Evolutionary conservation across 495 filamentous ascomycete species (phyloP).

Genomic region (Aeminium ludgeri): DNA sequence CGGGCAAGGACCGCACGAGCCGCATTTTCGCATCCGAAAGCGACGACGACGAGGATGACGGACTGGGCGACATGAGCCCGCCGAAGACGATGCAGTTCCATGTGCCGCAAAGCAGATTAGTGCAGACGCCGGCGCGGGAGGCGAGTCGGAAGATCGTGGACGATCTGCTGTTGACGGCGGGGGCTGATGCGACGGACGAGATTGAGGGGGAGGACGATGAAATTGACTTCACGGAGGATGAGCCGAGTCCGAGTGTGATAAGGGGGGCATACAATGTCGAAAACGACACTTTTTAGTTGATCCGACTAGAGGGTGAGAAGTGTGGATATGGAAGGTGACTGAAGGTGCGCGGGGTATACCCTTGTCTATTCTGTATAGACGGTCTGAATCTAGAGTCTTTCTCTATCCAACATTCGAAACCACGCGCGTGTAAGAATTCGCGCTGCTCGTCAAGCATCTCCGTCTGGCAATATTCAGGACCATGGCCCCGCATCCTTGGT

Average conservation of each 20-base stretch:
- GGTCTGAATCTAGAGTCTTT: too few relatives aligned
- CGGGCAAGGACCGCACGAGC: constrained; percentile 46
- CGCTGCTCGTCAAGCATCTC: too few relatives aligned
- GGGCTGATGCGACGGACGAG: constrained; percentile 36
- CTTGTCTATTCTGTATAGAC: too few relatives aligned
- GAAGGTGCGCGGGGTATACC: too few relatives aligned
- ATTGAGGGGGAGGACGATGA: constrained; percentile 9
- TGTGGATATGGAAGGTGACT: too few relatives aligned
- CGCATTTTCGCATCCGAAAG: constrained; percentile 29
- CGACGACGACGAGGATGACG: constrained; percentile 39
- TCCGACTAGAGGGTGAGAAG: background rate
- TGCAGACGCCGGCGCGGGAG: constrained; percentile 87
- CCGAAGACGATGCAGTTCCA: constrained; percentile 97
- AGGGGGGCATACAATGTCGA: constrained; percentile 10
- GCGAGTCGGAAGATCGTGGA: constrained; percentile 85
- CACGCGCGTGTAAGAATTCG: too few relatives aligned
- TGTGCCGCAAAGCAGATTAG: constrained; percentile 64
- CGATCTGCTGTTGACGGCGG: constrained; percentile 73
- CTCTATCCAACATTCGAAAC: too few relatives aligned
- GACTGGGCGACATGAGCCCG: constrained; percentile 50
- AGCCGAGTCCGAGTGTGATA: constrained; percentile 17
- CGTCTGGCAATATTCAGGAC: too few relatives aligned
- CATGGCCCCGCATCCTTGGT: too few relatives aligned
- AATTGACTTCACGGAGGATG: constrained; percentile 3
- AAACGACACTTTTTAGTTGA: constrained; percentile 13